Evolutionary conservation across 305 asterid species (phyloP), one percentile per base, ranked within the genome.

Genomic region (Rubia tinctorum): DNA sequence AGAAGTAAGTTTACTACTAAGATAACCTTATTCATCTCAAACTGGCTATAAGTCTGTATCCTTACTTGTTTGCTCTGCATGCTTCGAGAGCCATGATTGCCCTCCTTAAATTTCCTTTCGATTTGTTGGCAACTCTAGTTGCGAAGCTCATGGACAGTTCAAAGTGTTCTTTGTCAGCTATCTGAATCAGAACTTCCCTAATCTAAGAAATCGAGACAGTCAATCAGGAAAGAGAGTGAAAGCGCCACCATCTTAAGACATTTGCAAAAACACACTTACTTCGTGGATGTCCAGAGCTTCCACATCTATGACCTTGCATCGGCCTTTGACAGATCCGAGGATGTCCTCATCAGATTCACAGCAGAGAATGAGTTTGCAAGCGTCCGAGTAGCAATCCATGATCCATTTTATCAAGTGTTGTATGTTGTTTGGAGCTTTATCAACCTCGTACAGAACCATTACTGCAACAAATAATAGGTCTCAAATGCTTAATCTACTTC

Each of bases 51-150:
- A 44, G 63, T 20, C 8, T 7, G 4, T 14, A n/a, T 22, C 59
- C 80, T 82, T 84, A 92, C 97, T 88, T 90, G 88, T 90, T 95
- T 22, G 90, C 89, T 82, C 87, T 92, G 89, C 98, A 92, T 78
- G 98, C 96, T 85, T 92, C 97, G 71, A 92, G 97, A 66, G 96
- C 92, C 97, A 90, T 89, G 63, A 92, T 87, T 75, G 98, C 97
- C 80, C 88, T 86, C 80, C 97, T 86, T 66, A 90, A 75, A 73
- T 89, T 90, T 71, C 87, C 96, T 82, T 85, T 90, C 27, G 97
- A 87, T 83, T 86, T 90, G 78, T 82, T 82, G 18, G 98, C 96
- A 71, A 92, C 86, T 76, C 89, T 85, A 61, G 94, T 87, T 11
- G 98, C 97, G 78, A 92, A 92, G 58, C 79, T 86, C 88, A 78